A percentile compares a stretch with the other conserved stretches of the same genome.
Evolutionary conservation across 1,284 basidiomycete species (phyloP).

Genomic region (Melampsora americana): DNA sequence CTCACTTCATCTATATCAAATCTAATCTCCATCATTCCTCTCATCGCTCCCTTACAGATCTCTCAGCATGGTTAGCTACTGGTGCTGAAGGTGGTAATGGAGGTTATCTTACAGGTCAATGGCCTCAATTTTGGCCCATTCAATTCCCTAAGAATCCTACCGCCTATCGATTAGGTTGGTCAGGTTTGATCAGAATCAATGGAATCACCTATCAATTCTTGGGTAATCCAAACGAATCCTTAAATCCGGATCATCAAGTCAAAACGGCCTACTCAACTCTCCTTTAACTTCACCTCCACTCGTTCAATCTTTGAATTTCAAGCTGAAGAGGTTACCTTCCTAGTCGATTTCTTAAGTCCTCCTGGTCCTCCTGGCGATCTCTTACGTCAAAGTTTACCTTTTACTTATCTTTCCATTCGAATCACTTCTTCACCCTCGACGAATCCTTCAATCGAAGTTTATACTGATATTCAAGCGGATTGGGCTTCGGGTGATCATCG

Average conservation of each 20-base stretch:
- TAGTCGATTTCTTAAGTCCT: constrained; percentile 52
- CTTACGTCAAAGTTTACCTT: constrained; percentile 51
- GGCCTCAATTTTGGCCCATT: constrained; percentile 48
- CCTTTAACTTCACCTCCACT: constrained; percentile 51
- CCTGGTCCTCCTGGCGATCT: constrained; percentile 50
- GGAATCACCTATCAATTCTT: constrained; percentile 47
- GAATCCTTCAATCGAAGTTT: constrained; percentile 49
- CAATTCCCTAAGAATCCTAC: constrained; percentile 41
- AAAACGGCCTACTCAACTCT: constrained; percentile 50
- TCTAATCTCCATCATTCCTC: not conserved
- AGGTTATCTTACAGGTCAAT: constrained; percentile 46
- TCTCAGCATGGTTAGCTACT: constrained; percentile 47
- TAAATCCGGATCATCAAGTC: constrained; percentile 34
- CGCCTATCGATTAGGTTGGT: constrained; percentile 45
- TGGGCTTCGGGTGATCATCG: constrained; percentile 52
- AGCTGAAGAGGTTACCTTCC: constrained; percentile 50
- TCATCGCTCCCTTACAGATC: constrained; percentile 29
- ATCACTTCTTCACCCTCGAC: constrained; percentile 47
- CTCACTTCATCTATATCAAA: not conserved
- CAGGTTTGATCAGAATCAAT: constrained; percentile 47
- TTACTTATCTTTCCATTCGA: constrained; percentile 52
- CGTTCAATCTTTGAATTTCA: constrained; percentile 51
- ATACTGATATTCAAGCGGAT: constrained; percentile 50
- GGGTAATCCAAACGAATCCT: constrained; percentile 44
- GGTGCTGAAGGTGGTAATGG: constrained; percentile 44